phyloP scores from a whole-genome alignment of 2,329 filamentous ascomycete genomes.

The Xylariaceae sp. region DNA sequence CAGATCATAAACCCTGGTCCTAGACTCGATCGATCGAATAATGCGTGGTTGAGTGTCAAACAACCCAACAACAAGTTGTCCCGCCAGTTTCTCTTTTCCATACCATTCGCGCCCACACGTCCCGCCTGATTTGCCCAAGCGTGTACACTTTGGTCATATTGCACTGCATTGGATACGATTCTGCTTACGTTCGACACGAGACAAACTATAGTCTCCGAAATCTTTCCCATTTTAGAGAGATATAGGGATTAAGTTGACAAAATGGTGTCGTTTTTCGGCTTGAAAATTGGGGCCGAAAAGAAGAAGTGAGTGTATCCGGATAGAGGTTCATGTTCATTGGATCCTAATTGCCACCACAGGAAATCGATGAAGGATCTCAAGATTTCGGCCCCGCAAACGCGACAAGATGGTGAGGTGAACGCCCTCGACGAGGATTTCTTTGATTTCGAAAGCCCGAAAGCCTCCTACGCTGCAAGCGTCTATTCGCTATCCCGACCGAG shows the following conservation, averaged over 20 bases:
- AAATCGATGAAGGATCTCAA: constrained; percentile 35
- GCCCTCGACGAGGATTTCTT: constrained; percentile 8
- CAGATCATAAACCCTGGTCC: not conserved
- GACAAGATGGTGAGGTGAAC: constrained; percentile 15
- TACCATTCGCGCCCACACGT: not conserved
- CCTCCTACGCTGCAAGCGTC: constrained; percentile 13
- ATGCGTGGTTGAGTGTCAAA: not conserved
- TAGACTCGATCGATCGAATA: not conserved
- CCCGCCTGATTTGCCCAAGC: not conserved
- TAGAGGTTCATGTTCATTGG: too few relatives aligned
- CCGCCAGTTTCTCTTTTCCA: not conserved
- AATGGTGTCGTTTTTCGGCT: constrained; percentile 60
- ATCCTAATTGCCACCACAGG: constrained; percentile 25
- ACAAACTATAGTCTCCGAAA: not conserved
- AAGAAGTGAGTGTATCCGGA: constrained; percentile 48
- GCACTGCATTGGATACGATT: not conserved
- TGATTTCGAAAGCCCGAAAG: constrained; percentile 12
- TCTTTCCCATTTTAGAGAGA: constrained; percentile 7
- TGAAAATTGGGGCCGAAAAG: constrained; percentile 51
- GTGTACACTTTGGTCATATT: not conserved
- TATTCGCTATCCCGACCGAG: constrained; percentile 36
- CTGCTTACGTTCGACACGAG: constrained; percentile 5
- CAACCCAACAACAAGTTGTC: not conserved
- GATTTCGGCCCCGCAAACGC: constrained; percentile 21
- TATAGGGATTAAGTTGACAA: constrained; percentile 4